phyloP scores from a whole-genome alignment of 352 stramenopile genomes.

The Pythium vanterpoolii region DNA sequence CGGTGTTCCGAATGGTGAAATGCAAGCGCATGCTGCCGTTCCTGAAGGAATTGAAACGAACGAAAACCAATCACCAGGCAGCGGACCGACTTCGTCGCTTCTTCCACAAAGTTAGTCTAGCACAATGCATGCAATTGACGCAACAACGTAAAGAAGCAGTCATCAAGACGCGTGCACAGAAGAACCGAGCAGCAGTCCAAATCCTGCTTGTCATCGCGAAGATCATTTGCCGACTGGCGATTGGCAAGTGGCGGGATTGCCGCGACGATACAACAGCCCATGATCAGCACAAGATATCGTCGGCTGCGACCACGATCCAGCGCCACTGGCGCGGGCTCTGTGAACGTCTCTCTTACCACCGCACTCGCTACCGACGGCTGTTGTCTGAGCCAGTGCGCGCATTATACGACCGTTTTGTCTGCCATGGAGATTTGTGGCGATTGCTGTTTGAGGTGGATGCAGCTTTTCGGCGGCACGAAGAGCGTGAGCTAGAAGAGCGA shows the following conservation, averaged over 20 bases:
- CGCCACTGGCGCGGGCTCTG: slow-evolving; percentile 47
- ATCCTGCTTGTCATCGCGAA: slow-evolving; percentile 10
- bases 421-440: slow-evolving; percentile 53
- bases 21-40: slow-evolving; percentile 27
- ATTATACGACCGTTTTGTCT: slow-evolving; percentile 46
- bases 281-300: slow-evolving; percentile 20
- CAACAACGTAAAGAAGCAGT: slow-evolving; percentile 2
- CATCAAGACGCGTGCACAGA: slow-evolving; percentile 1
- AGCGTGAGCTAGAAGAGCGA: slow-evolving; percentile 42
- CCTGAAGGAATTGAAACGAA: slow-evolving; percentile 21
- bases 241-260: slow-evolving; percentile 34
- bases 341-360: slow-evolving; percentile 39
- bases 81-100: slow-evolving; percentile 29
- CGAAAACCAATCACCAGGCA: slow-evolving; percentile 23
- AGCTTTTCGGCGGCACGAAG: slow-evolving; percentile 47
- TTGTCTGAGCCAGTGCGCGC: slow-evolving; percentile 39
- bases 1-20: slow-evolving; percentile 32
- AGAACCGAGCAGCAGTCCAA: not conserved
- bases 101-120: slow-evolving; percentile 19
- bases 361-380: slow-evolving; percentile 31
- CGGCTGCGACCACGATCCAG: slow-evolving; percentile 44
- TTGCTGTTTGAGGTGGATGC: slow-evolving; percentile 60
- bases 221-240: slow-evolving; percentile 18
- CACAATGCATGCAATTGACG: not conserved
- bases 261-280: slow-evolving; percentile 24